These are phyloP conservation scores for Penicillium sp. DNA, from an alignment of 2,329 filamentous ascomycete species.

Conservation along the genomic window DNA sequence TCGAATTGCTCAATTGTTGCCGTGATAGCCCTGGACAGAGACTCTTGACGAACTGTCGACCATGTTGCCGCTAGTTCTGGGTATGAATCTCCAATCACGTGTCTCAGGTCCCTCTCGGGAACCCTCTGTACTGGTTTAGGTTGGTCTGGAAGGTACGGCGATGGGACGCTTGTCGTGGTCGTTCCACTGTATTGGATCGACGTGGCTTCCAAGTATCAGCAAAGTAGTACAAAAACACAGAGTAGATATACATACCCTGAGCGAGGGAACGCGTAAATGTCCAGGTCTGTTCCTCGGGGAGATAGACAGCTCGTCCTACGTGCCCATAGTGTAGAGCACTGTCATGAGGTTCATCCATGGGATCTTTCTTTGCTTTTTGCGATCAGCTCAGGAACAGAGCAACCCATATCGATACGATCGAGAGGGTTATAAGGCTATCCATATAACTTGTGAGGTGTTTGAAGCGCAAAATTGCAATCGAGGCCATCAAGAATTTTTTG, in stretches of 20 bases:
- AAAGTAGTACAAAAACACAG: neutral
- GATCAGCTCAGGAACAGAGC: conserved; percentile 23
- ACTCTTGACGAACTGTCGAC: conserved; percentile 32
- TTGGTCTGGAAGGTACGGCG: conserved; percentile 19
- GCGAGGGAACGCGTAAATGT: conserved; percentile 45
- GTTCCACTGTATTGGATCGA: conserved; percentile 33
- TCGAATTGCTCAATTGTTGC: conserved; percentile 33
- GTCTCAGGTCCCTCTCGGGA: conserved; percentile 21
- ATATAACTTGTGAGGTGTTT: conserved; percentile 4
- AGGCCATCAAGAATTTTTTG: conserved; percentile 12
- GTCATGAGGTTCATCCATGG: conserved; percentile 57
- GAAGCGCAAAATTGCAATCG: neutral
- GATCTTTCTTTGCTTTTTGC: conserved; percentile 44
- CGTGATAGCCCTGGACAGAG: conserved; percentile 34
- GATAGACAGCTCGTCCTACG: conserved; percentile 55
- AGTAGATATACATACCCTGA: conserved; percentile 23
- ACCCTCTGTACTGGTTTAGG: conserved; percentile 4
- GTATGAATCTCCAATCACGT: conserved; percentile 28
- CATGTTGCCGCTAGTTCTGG: conserved; percentile 40
- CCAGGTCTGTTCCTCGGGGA: conserved; percentile 51
- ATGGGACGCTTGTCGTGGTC: conserved; percentile 28
- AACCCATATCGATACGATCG: conserved; percentile 32
- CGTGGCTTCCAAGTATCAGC: conserved; percentile 16
- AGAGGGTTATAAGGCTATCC: neutral
- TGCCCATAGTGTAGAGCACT: conserved; percentile 60